Base-by-base conservation (phyloP, 768 basidiomycete genomes). In the Trametes elegans region DNA sequence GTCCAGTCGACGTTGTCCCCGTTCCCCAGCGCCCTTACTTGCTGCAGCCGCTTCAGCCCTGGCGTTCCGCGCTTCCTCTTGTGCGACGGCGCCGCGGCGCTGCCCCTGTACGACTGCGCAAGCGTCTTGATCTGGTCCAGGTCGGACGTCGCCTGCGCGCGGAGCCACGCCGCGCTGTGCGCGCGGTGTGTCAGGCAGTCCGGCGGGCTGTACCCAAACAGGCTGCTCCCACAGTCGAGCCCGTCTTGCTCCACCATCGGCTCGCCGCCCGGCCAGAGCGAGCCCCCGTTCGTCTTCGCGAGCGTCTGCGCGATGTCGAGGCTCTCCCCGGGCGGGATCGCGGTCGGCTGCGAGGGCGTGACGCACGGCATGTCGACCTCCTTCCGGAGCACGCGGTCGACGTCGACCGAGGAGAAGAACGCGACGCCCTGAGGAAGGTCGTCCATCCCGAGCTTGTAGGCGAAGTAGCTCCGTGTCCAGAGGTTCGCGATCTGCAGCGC, bases 311-410 rank as follows among this genome's bases (percentile, higher is more conserved):
- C 60, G 58, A 99, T 94, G 66, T 85, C 82, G 57, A 97, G 67
- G 45, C 84, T 88, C 72, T 97, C 90, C n/a, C 96, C 97, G 0
- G 92, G 79, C 0, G 90, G 81, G 52, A 98, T 93, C 0, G 88
- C 80, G 18, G 67, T 68, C 16, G 90, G 89, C 58, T 98, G 92
- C 7, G 92, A 95, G 0, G 96, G 96, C 7, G 97, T 99, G 29
- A 92, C 81, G 62, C 96, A 99, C 0, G 91, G 78, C 90, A 98
- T 93, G 66, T 94, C 90, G 23, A 94, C 93, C 71, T 98, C 96
- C 70, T 99, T 99, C 31, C 97, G 81, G 35, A 98, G 76, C 0
- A 97, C 90, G 14, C 77, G 76, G 69, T 99, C 96, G 19, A 98
- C 74, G 67, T 98, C 97, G 42, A 99, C 93, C 0, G 93, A 91